Evolutionary conservation across 2,329 filamentous ascomycete species (phyloP).

Genomic region (Huntiella decipiens): DNA sequence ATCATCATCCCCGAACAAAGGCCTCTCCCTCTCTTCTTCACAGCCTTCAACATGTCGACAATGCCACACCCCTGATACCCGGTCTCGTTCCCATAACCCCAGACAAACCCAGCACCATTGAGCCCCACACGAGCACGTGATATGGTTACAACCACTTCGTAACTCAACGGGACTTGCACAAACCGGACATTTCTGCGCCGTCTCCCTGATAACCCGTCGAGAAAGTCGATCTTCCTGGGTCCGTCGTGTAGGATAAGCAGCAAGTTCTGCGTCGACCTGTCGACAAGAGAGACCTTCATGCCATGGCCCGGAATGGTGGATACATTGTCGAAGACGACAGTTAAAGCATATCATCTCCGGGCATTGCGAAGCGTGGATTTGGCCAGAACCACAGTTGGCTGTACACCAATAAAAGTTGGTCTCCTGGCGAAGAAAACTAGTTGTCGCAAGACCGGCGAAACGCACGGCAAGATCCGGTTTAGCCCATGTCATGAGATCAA

Average conservation of each 20-base stretch:
- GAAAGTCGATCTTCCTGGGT: slow-evolving; percentile 18
- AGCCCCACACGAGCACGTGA: slow-evolving; percentile 23
- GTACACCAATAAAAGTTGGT: slow-evolving; percentile 22
- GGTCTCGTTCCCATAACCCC: slow-evolving; percentile 16
- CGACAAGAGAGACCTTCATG: slow-evolving; percentile 21
- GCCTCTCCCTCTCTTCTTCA: neutral
- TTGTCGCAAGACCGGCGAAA: slow-evolving; percentile 20
- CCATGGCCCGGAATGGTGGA: slow-evolving; percentile 20
- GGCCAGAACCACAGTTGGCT: slow-evolving; percentile 19
- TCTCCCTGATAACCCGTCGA: slow-evolving; percentile 17
- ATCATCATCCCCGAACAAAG: neutral
- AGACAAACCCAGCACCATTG: slow-evolving; percentile 24
- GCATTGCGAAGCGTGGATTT: slow-evolving; percentile 19
- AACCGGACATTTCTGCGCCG: slow-evolving; percentile 19
- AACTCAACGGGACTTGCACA: slow-evolving; percentile 21
- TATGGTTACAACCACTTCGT: slow-evolving; percentile 22
- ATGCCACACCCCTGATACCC: slow-evolving; percentile 2
- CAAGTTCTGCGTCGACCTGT: slow-evolving; percentile 19
- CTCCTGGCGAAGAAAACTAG: slow-evolving; percentile 16
- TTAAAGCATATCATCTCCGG: slow-evolving; percentile 18
- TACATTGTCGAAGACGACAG: slow-evolving; percentile 18
- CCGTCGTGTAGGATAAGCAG: slow-evolving; percentile 11
- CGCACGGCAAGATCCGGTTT: slow-evolving; percentile 9
- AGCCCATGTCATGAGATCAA: slow-evolving; percentile 2
- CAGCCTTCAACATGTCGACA: slow-evolving; percentile 1